Percentiles rank a stretch among this genome's conserved stretches.
phyloP scores from a whole-genome alignment of 164 flowering plant species.

The Tetrastigma voinierianum region DNA sequence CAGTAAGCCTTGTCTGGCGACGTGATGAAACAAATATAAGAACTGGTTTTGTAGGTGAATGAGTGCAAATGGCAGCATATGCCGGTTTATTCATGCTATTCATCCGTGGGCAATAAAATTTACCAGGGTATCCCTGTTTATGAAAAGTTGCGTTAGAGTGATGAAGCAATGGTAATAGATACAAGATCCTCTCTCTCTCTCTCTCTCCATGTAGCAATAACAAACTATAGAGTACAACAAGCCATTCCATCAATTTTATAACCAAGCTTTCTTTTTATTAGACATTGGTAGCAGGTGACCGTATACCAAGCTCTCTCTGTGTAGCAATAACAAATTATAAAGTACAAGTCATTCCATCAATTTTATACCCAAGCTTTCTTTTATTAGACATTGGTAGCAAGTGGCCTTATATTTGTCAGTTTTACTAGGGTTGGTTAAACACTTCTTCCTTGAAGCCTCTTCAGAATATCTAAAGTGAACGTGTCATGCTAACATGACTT shows the following conservation, averaged over 20 bases:
- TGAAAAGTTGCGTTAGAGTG: background rate
- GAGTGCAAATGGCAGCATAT: slow-evolving; percentile 97
- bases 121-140: slow-evolving; percentile 95
- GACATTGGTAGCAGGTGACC: background rate
- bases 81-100: slow-evolving; percentile 98
- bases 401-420: background rate
- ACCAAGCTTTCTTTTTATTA: background rate
- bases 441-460: background rate
- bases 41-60: slow-evolving; percentile 96
- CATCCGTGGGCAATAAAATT: slow-evolving; percentile 97
- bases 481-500: background rate
- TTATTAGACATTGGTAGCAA: background rate
- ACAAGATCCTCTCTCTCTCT: background rate
- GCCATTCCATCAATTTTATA: background rate
- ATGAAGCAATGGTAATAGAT: background rate
- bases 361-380: background rate
- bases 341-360: background rate
- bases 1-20: slow-evolving; percentile 97
- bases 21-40: slow-evolving; percentile 98
- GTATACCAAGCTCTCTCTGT: no score
- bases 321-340: background rate
- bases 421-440: background rate
- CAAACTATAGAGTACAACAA: background rate
- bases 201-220: background rate
- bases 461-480: no score